Percentiles rank a stretch among this genome's conserved stretches.
Evolutionary conservation across 352 stramenopile species (phyloP).

Genomic region (Phytopythium helicoides): DNA sequence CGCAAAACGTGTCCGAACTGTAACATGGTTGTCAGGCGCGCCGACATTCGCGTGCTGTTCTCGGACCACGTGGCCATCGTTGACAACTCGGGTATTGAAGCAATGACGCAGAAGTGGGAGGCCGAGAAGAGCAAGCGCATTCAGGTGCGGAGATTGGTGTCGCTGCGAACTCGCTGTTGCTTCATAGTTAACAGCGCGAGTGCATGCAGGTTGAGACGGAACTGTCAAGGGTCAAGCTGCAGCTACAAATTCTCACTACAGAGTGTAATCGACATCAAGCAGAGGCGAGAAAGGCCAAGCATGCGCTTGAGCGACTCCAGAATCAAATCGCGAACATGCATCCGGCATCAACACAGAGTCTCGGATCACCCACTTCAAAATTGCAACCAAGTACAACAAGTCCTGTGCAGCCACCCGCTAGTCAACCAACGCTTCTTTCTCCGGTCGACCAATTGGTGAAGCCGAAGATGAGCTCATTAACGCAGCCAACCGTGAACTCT

Average conservation of each 20-base stretch:
- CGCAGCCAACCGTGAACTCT: no score
- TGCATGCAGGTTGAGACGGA: constrained; percentile 56
- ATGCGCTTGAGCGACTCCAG: constrained; percentile 22
- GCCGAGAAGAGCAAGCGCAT: constrained; percentile 44
- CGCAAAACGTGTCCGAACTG: constrained; percentile 70
- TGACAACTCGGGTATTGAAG: constrained; percentile 64
- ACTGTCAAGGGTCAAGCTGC: constrained; percentile 31
- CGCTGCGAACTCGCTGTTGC: no score
- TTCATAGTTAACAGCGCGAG: no score
- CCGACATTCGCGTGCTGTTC: constrained; percentile 61
- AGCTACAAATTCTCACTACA: constrained; percentile 25
- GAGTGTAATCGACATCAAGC: constrained; percentile 18
- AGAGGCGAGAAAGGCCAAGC: constrained; percentile 30
- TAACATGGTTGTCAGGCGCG: constrained; percentile 37
- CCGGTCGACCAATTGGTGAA: no score
- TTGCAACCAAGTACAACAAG: no score
- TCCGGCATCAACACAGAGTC: no score
- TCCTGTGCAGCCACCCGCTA: no score
- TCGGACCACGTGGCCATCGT: constrained; percentile 73
- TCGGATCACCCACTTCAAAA: no score
- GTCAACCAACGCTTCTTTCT: no score
- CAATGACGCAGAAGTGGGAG: constrained; percentile 58
- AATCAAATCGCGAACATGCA: constrained; percentile 14
- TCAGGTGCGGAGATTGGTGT: no score
- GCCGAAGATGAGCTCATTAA: no score